Conservation (phyloP, 306 rosid genomes). For the Abrus pulchellus region DNA sequence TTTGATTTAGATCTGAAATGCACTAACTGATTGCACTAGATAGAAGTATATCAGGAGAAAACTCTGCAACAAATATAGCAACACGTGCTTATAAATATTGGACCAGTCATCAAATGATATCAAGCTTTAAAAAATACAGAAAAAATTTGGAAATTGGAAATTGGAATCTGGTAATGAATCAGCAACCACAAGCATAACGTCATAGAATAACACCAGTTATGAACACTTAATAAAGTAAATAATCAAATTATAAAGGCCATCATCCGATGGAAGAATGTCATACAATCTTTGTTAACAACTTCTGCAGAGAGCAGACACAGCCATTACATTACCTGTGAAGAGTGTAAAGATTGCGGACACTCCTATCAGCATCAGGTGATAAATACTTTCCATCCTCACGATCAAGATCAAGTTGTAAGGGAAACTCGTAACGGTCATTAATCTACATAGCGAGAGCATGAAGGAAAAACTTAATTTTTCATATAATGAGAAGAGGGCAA, state of each 20-base stretch:
- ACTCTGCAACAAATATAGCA: conserved; percentile 7
- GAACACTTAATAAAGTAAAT: conserved; percentile 1
- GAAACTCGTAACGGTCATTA: conserved; percentile 96
- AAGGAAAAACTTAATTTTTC: conserved; percentile 42
- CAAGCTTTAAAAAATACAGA: conserved; percentile 5
- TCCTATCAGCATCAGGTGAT: conserved; percentile 95
- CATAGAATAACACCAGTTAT: neutral
- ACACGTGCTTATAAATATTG: neutral
- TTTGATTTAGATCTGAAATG: neutral
- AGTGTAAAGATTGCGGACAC: conserved; percentile 88
- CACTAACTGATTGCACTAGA: conserved; percentile 6
- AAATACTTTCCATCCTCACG: conserved; percentile 90
- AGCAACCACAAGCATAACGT: neutral
- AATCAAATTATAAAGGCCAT: conserved; percentile 25
- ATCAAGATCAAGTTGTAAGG: conserved; percentile 93
- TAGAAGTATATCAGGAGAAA: conserved; percentile 2
- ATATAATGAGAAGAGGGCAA: conserved; percentile 14
- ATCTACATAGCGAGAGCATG: conserved; percentile 58
- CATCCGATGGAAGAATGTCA: conserved; percentile 2
- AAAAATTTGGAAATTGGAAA: neutral
- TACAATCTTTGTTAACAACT: conserved; percentile 2
- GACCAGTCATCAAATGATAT: conserved; percentile 7
- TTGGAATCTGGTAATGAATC: neutral
- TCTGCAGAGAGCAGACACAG: conserved; percentile 2
- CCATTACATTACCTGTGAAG: conserved; percentile 80